A percentile compares a stretch with the other conserved stretches of the same genome.
phyloP scores from a whole-genome alignment of 257 asterid species.

The Solanum lycopersicoides region DNA sequence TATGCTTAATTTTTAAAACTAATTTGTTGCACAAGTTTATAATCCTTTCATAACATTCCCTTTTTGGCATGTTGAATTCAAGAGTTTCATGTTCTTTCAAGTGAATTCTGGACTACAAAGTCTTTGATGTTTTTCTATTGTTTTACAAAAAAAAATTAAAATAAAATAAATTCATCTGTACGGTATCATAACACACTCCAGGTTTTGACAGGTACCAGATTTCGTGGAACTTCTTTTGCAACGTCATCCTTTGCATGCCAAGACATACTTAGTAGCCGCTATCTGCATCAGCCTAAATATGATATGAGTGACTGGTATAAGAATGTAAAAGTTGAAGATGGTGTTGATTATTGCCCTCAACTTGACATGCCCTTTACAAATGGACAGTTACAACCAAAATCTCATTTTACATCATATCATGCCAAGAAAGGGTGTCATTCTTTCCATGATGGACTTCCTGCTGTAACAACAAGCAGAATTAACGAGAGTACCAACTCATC shows the following conservation, averaged over 20 bases:
- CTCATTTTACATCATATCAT: slow-evolving; percentile 1
- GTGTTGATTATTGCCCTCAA: slow-evolving; percentile 4
- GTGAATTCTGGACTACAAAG: background rate
- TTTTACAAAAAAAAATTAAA: background rate
- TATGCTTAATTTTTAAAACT: background rate
- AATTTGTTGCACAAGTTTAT: background rate
- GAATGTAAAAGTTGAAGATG: slow-evolving; percentile 17
- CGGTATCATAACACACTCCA: background rate
- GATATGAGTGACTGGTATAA: slow-evolving; percentile 13
- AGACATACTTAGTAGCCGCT: slow-evolving; percentile 13
- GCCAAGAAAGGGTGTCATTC: background rate
- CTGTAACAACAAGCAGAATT: background rate
- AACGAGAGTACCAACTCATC: slow-evolving; percentile 4
- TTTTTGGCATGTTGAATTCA: background rate
- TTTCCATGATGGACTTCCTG: background rate
- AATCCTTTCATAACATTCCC: background rate
- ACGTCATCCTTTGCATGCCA: slow-evolving; percentile 21
- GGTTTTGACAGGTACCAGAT: slow-evolving; percentile 10
- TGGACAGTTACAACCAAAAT: background rate
- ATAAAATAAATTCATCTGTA: background rate
- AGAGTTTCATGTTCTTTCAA: background rate
- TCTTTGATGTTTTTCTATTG: background rate
- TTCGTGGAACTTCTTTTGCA: slow-evolving; percentile 13
- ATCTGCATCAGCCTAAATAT: slow-evolving; percentile 13
- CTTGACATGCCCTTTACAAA: slow-evolving; percentile 6